Evolutionary conservation across 2,329 filamentous ascomycete genomes (phyloP).

Genomic region (Byssochlamys sp.): DNA sequence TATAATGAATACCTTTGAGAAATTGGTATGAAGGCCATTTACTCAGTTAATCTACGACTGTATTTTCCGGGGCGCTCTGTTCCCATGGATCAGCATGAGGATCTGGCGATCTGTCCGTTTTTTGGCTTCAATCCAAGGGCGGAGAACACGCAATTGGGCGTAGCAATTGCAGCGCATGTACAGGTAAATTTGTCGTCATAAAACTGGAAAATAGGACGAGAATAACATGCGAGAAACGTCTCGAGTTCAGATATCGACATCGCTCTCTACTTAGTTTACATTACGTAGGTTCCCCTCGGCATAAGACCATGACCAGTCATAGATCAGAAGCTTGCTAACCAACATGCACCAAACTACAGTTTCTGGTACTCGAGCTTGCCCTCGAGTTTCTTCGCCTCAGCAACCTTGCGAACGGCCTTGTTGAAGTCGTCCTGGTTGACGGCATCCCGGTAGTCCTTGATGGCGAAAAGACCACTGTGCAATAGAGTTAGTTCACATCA

Average conservation of each 20-base stretch:
- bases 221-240: neutral
- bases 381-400: slow-evolving; percentile 94
- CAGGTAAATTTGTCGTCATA: neutral
- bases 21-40: neutral
- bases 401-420: slow-evolving; percentile 95
- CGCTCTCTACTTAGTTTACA: slow-evolving; percentile 10
- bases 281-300: neutral
- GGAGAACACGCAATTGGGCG: neutral
- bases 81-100: neutral
- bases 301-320: neutral
- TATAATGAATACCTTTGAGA: neutral
- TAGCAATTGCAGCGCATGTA: neutral
- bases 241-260: neutral
- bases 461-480: slow-evolving; percentile 78
- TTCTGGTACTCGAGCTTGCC: slow-evolving; percentile 98
- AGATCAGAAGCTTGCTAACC: neutral
- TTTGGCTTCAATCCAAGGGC: neutral
- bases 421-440: slow-evolving; percentile 99
- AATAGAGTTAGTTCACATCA: slow-evolving; percentile 4
- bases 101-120: slow-evolving; percentile 1
- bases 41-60: neutral
- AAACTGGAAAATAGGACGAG: neutral
- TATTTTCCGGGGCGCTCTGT: neutral
- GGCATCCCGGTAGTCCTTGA: slow-evolving; percentile 93
- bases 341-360: slow-evolving; percentile 46